A percentile compares a stretch with the other conserved stretches of the same genome.
phyloP scores from a whole-genome alignment of 2,329 filamentous ascomycete species.

The Sclerotinia trifoliorum region DNA sequence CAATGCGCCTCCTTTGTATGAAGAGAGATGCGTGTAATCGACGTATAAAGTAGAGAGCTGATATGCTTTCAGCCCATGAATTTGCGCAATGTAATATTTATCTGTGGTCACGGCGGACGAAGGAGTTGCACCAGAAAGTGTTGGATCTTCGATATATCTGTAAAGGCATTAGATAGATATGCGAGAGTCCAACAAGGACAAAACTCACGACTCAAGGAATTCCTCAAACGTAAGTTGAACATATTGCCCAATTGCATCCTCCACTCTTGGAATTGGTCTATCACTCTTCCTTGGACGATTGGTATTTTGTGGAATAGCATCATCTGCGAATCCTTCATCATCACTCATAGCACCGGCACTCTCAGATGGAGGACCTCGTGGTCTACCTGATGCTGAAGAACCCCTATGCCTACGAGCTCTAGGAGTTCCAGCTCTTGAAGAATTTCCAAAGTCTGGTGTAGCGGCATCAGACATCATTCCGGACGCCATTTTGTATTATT shows the following conservation, averaged over 20 bases:
- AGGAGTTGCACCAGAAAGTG: slow-evolving; percentile 59
- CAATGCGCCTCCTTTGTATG: slow-evolving; percentile 74
- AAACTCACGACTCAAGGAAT: slow-evolving; percentile 71
- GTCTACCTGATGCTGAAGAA: slow-evolving; percentile 36
- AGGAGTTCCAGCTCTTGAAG: slow-evolving; percentile 36
- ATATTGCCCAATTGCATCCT: slow-evolving; percentile 72
- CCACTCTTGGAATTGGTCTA: slow-evolving; percentile 64
- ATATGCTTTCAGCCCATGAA: slow-evolving; percentile 71
- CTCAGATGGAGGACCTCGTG: slow-evolving; percentile 57
- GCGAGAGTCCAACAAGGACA: slow-evolving; percentile 32
- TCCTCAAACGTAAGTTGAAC: slow-evolving; percentile 75
- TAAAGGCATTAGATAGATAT: slow-evolving; percentile 29
- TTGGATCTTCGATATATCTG: slow-evolving; percentile 66
- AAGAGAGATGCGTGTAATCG: slow-evolving; percentile 79
- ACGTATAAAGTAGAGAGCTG: slow-evolving; percentile 83
- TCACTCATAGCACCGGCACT: slow-evolving; percentile 60
- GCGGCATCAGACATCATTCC: slow-evolving; percentile 40
- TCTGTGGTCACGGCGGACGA: slow-evolving; percentile 73
- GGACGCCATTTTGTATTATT: slow-evolving; percentile 35
- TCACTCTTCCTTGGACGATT: slow-evolving; percentile 45
- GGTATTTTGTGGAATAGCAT: slow-evolving; percentile 58
- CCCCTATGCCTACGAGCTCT: slow-evolving; percentile 32
- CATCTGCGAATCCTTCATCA: slow-evolving; percentile 63
- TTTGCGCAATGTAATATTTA: slow-evolving; percentile 82
- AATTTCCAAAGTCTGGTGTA: slow-evolving; percentile 33